These are phyloP conservation scores for Madurella fahalii DNA, from an alignment of 2,329 filamentous ascomycete species.

Conservation along the genomic window DNA sequence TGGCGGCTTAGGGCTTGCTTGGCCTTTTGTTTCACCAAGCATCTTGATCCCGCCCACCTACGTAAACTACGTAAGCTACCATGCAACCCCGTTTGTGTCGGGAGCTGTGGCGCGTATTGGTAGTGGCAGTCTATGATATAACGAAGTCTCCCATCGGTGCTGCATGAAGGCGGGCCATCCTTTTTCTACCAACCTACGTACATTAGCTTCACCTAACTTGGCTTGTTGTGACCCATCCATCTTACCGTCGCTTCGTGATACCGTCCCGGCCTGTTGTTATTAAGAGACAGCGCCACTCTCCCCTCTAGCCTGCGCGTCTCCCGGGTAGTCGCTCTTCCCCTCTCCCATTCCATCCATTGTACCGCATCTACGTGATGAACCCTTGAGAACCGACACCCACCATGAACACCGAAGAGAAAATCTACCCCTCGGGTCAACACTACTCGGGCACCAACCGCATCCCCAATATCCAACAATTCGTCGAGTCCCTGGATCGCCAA, in stretches of 20 bases:
- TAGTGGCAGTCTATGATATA: neutral
- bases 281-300: too few relatives aligned
- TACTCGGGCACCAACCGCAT: constrained; percentile 83
- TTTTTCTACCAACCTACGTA: too few relatives aligned
- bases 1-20: neutral
- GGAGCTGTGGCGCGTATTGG: neutral
- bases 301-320: too few relatives aligned
- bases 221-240: too few relatives aligned
- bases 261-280: too few relatives aligned
- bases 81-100: neutral
- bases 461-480: constrained; percentile 81
- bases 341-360: too few relatives aligned
- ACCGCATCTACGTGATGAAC: neutral
- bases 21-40: neutral
- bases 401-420: constrained; percentile 40
- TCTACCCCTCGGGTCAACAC: constrained; percentile 54
- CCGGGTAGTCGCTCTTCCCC: too few relatives aligned
- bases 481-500: constrained; percentile 71
- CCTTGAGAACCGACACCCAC: neutral
- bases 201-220: too few relatives aligned
- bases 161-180: too few relatives aligned
- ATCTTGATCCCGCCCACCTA: neutral
- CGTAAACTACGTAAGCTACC: neutral
- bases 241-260: too few relatives aligned
- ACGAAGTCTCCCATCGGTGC: neutral